Percentiles rank a stretch among this genome's conserved stretches.
Conservation (phyloP, 257 asterid species). For the Cynanchum wilfordii region DNA sequence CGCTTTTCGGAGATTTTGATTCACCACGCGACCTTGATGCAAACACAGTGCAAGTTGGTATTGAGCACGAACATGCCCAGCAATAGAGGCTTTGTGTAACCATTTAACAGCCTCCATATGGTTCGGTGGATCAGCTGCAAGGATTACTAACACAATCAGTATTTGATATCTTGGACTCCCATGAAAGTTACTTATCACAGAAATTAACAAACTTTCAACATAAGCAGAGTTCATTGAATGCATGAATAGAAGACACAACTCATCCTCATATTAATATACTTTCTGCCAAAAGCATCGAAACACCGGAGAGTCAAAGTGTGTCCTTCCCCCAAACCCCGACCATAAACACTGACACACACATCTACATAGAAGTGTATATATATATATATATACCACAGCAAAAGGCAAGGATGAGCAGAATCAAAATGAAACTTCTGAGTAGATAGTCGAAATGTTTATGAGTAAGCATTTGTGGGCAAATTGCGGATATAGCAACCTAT, state of each 20-base stretch:
- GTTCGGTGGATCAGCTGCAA: conserved; percentile 61
- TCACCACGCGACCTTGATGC: conserved; percentile 69
- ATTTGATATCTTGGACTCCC: not conserved
- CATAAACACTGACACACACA: too few relatives aligned
- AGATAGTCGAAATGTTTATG: not conserved
- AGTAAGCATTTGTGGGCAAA: not conserved
- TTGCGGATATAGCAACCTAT: not conserved
- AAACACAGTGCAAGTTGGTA: conserved; percentile 90
- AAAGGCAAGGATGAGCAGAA: too few relatives aligned
- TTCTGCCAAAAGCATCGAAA: not conserved
- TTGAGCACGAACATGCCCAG: conserved; percentile 91
- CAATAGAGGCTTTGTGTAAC: conserved; percentile 58
- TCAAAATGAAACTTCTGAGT: not conserved
- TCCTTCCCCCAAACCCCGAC: too few relatives aligned
- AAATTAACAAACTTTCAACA: not conserved
- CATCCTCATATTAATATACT: not conserved
- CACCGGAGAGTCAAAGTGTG: not conserved
- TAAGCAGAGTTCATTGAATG: not conserved
- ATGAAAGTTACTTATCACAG: not conserved
- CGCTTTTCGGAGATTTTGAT: conserved; percentile 59
- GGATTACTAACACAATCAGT: not conserved
- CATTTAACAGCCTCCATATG: conserved; percentile 64
- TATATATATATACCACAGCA: too few relatives aligned
- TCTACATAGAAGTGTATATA: too few relatives aligned
- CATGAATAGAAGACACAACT: not conserved